Evolutionary conservation across 345 rosid genomes (phyloP).

Genomic region (Zanthoxylum bungeanum): DNA sequence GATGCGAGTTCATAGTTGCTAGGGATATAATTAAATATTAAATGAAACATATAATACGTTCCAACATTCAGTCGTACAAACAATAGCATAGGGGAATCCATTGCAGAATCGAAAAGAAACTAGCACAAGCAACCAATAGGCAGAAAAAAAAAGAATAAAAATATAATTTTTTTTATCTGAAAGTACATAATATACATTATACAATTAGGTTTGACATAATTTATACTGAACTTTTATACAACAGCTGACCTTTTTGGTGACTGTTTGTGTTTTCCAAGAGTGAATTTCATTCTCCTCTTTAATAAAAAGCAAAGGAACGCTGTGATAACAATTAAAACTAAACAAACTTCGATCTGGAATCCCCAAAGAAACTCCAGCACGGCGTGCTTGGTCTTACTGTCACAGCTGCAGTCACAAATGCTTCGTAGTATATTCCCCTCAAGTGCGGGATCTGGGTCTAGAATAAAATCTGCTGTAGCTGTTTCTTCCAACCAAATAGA

Average conservation of each 20-base stretch:
- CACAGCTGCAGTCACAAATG: slow-evolving; percentile 39
- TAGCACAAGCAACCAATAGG: rapidly evolving
- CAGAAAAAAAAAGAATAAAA: not conserved
- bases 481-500: slow-evolving; percentile 59
- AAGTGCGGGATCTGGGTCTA: slow-evolving; percentile 50
- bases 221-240: slow-evolving; percentile 17
- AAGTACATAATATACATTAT: not conserved
- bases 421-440: slow-evolving; percentile 32
- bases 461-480: slow-evolving; percentile 71
- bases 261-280: slow-evolving; percentile 47
- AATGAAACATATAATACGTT: not conserved
- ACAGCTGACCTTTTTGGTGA: slow-evolving; percentile 27
- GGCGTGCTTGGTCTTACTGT: slow-evolving; percentile 21
- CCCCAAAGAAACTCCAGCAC: slow-evolving; percentile 32
- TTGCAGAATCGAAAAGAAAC: no score
- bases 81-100: no score
- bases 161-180: not conserved
- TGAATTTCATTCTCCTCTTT: slow-evolving; percentile 49
- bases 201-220: not conserved
- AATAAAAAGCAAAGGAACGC: slow-evolving; percentile 50
- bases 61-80: not conserved
- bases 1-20: no score
- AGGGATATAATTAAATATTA: no score
- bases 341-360: slow-evolving; percentile 45
- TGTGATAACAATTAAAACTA: slow-evolving; percentile 38